Evolutionary conservation across 495 filamentous ascomycete species (phyloP), one percentile per base, ranked within the genome.

Genomic region (Penicillium waksmanii): DNA sequence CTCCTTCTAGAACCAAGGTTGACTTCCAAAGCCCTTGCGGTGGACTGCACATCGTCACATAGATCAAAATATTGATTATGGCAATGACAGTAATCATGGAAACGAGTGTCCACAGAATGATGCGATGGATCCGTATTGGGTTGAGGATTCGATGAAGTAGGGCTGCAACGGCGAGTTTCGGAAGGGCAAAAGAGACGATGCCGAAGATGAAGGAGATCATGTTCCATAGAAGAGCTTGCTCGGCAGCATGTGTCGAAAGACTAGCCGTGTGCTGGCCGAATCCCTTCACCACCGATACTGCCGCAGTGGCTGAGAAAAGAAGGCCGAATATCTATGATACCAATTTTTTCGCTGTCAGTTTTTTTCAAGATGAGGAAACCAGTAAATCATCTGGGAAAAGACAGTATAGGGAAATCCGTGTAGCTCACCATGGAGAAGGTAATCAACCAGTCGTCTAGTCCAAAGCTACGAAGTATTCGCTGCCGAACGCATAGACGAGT

Each of bases 401-500:
- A 12, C 12, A 12, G 11, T n/a, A 38, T 13, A 9, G 5, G 4
- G 36, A 12, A 13, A 9, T 13, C 12, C 15, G 7, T 38, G 15
- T 0, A 38, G 36, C 36, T 38, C 36, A 60, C 54, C 54, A 61
- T 62, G 3, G 53, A 57, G 51, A 51, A 38, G 13, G 46, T 49
- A 19, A 56, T 62, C 17, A 62, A 33, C 54, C 54, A 56, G 54
- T 62, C 60, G 34, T 62, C 60, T 1, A 50, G 42, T 8, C 60
- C 60, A 21, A 77, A 46, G 38, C 66, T 78, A 15, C 69, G 68
- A 12, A 78, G 57, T 40, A 84, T 68, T 19, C 65, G 61, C 8
- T 66, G 42, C 5, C 80, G 80, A 48, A 81, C 77, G 42, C 68
- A 83, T 21, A 82, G 65, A 54, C 82, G 73, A 27, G 73, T 61